Evolutionary conservation across 768 basidiomycete genomes (phyloP).

Genomic region (Termitomyces sp.): DNA sequence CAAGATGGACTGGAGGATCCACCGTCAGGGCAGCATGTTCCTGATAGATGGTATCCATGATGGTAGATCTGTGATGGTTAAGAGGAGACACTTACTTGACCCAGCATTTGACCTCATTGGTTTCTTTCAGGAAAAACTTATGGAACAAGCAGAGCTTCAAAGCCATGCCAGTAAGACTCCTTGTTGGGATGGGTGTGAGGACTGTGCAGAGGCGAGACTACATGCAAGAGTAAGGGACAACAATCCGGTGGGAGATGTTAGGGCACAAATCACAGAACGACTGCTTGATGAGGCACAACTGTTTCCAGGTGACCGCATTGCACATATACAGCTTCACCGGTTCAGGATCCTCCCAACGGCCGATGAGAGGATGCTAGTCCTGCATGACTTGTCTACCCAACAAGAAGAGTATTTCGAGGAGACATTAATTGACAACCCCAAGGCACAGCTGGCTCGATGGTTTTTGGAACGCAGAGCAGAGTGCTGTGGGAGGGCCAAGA

Average conservation of each 20-base stretch:
- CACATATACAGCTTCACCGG: background rate
- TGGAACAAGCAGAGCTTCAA: background rate
- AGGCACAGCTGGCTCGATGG: background rate
- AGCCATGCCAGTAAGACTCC: background rate
- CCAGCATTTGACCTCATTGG: too few species aligned
- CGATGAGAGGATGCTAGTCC: fast-evolving
- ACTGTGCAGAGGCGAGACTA: background rate
- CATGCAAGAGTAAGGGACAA: background rate
- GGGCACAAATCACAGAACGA: too few species aligned
- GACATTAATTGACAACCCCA: background rate
- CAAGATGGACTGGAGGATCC: background rate
- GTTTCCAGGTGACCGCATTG: background rate
- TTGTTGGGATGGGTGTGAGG: background rate
- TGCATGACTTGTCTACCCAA: background rate
- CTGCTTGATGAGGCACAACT: background rate
- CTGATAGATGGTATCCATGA: too few species aligned
- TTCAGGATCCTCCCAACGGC: background rate
- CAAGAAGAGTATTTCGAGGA: background rate
- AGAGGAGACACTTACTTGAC: background rate
- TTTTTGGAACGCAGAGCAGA: background rate
- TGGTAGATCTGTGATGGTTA: background rate
- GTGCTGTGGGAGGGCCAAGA: background rate
- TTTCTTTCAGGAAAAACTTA: background rate
- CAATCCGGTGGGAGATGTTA: too few species aligned
- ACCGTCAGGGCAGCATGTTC: too few species aligned